Evolutionary conservation across 2,329 filamentous ascomycete genomes (phyloP), one percentile per base, ranked within the genome.

Genomic region (Didymella segeticola): DNA sequence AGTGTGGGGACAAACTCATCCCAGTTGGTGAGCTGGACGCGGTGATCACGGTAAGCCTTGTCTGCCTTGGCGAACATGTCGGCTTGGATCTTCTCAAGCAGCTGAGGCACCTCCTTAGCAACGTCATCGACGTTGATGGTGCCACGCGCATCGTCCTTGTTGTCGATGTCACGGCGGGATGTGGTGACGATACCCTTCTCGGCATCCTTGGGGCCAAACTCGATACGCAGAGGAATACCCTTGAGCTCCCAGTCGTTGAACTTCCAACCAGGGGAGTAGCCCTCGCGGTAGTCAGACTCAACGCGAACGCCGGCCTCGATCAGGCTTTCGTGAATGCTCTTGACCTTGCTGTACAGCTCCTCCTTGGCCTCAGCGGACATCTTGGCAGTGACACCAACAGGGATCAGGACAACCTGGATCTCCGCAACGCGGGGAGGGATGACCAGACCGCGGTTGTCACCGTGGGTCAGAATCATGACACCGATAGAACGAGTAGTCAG

Each of bases 161-260:
- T 89, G 54, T 81, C 80, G 31, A 89, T 89, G 75, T 99, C 95
- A 68, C 96, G 90, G 69, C 95, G 90, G 19, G 93, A 90, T 59
- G 85, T 90, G 60, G 89, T 91, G 64, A 98, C 89, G 34, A 93
- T 89, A 53, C 89, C 85, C 73, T 93, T 91, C 61, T 90, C 91
- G 11, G 89, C 88, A 72, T 98, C 95, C 78, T 96, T 96, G 68
- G 95, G 93, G 5, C 96, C 96, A 71, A 96, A 96, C 77, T 99
- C 95, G 54, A 99, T 83, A 55, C 95, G 89, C 30, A 99, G 85
- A 39, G 96, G 95, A 34, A 98, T 89, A 73, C 96, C 95, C 79
- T 93, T 96, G 67, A 98, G 83, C 77, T 99, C 96, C 91, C 92
- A 97, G 78, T 99, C 93, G 78, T 96, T 96, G 82, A 99, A 99